These are phyloP conservation scores for Sedum album DNA, from an alignment of 164 flowering plant species.

Conservation along the genomic window DNA sequence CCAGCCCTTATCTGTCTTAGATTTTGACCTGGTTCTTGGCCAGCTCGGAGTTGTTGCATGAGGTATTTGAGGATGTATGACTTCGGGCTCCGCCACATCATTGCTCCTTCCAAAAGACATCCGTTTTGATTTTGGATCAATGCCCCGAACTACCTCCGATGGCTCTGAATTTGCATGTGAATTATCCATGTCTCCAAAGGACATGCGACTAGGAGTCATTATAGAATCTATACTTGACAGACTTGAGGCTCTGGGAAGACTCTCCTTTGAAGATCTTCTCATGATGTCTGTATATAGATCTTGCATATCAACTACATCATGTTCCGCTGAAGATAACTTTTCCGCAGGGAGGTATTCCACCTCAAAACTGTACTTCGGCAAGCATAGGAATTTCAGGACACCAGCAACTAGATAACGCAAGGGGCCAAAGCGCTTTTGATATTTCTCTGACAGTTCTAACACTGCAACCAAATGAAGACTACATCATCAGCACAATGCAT, in stretches of 20 bases:
- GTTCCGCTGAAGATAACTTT: conserved; percentile 34
- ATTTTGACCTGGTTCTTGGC: conserved; percentile 91
- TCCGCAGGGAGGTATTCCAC: conserved; percentile 84
- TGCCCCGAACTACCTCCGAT: conserved; percentile 87
- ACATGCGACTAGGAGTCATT: conserved; percentile 84
- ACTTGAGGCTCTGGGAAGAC: conserved; percentile 93
- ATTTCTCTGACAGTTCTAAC: conserved; percentile 91
- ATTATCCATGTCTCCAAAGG: conserved; percentile 75
- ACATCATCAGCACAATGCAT: background rate
- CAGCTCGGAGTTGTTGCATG: conserved; percentile 76
- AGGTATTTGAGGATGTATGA: conserved; percentile 68
- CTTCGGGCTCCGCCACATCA: conserved; percentile 65
- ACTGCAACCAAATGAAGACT: conserved; percentile 36
- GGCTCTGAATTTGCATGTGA: conserved; percentile 83
- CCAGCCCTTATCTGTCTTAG: conserved; percentile 81
- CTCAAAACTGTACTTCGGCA: conserved; percentile 87
- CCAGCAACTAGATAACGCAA: conserved; percentile 97
- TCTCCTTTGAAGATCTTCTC: conserved; percentile 67
- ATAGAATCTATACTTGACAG: conserved; percentile 95
- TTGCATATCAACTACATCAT: conserved; percentile 59
- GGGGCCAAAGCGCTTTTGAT: conserved; percentile 96
- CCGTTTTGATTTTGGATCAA: conserved; percentile 83
- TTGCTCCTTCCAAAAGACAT: conserved; percentile 77
- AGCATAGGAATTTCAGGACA: conserved; percentile 78
- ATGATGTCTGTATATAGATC: conserved; percentile 77